Percentiles rank a stretch among this genome's conserved stretches.
These are phyloP conservation scores for Steccherinum ochraceum DNA, from an alignment of 768 basidiomycete species.

Conservation along the genomic window DNA sequence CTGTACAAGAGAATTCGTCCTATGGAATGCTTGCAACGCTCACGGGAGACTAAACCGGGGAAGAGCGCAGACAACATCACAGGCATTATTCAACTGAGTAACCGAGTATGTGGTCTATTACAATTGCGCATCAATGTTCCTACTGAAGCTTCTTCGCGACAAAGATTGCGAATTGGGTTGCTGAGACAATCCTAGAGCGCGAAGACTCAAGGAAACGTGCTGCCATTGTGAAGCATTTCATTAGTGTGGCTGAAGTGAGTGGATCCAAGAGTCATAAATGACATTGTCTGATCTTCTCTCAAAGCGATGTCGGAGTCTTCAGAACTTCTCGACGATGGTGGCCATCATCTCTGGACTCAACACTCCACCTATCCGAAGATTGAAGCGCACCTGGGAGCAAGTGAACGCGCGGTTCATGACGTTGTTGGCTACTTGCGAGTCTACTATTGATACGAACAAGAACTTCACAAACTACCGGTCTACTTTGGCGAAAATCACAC, in stretches of 20 bases:
- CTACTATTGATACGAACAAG: constrained; percentile 87
- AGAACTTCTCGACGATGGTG: constrained; percentile 95
- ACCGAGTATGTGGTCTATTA: constrained; percentile 49
- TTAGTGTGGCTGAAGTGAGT: constrained; percentile 85
- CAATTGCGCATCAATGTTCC: background rate
- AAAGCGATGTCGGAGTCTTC: constrained; percentile 80
- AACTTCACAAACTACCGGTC: constrained; percentile 91
- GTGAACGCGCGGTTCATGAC: constrained; percentile 68
- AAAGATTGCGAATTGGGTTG: constrained; percentile 92
- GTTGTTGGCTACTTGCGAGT: constrained; percentile 74
- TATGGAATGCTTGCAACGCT: constrained; percentile 82
- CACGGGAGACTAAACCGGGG: constrained; percentile 53
- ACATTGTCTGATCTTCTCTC: constrained; percentile 9
- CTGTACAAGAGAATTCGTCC: constrained; percentile 84
- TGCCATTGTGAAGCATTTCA: constrained; percentile 79
- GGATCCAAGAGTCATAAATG: too few species aligned
- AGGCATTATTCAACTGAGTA: constrained; percentile 79
- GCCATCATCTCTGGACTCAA: constrained; percentile 95
- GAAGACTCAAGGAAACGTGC: constrained; percentile 85
- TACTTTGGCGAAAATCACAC: constrained; percentile 72
- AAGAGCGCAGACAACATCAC: constrained; percentile 76
- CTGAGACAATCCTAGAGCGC: constrained; percentile 70
- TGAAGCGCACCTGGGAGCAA: constrained; percentile 92
- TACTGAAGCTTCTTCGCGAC: constrained; percentile 1
- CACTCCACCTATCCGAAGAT: constrained; percentile 83